Base-by-base conservation (phyloP, 2,329 filamentous ascomycete species). In the Alternaria gansuensis region DNA sequence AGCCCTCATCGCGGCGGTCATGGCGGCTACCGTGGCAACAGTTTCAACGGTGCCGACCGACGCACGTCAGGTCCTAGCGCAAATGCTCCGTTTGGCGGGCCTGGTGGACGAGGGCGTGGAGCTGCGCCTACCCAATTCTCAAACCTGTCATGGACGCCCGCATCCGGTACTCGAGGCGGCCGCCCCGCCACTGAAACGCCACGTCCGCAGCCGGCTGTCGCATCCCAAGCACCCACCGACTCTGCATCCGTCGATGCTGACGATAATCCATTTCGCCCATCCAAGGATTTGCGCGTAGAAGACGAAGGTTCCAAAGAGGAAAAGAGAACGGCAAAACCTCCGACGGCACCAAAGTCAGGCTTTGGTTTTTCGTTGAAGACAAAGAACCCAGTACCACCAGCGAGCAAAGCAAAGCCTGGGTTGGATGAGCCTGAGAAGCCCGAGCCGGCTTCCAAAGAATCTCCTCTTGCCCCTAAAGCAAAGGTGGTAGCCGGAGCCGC, bases 361-460 rank as follows among this genome's bases (percentile, higher is more conserved):
- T 96, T 97, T 72, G 96, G 92, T 75, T 98, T 98, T 76, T 92
- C 93, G 1, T 92, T 98, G 77, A 97, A 97, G 75, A 85, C 88
- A 9, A 85, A 90, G 40, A 84, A 83, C 10, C 82, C 84, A 3
- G 82, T 88, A 21, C 79, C 81, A 26, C 81, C 84, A 61, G 81
- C 82, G 57, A 79, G 80, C 45, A 84, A 83, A 62, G 78, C 81
- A 28, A 83, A 84, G 40, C 72, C 80, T 39, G 83, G 84, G 59
- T 67, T 85, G 51, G 78, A 80, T 13, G 61, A 73, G 43, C 62
- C 69, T 8, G 66, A 72, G 40, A 69, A 64, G 33, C 51, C 78
- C 76, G 67, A 80, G 76, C 50, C 63, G 3, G 44, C 63, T 9
- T 41, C 67, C 6, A 73, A 70, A 57, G 82, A 81, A 74, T 68